Percentiles rank a stretch among this genome's conserved stretches.
Evolutionary conservation across 768 basidiomycete genomes (phyloP).

Genomic region (Lactarius sanguifluus): DNA sequence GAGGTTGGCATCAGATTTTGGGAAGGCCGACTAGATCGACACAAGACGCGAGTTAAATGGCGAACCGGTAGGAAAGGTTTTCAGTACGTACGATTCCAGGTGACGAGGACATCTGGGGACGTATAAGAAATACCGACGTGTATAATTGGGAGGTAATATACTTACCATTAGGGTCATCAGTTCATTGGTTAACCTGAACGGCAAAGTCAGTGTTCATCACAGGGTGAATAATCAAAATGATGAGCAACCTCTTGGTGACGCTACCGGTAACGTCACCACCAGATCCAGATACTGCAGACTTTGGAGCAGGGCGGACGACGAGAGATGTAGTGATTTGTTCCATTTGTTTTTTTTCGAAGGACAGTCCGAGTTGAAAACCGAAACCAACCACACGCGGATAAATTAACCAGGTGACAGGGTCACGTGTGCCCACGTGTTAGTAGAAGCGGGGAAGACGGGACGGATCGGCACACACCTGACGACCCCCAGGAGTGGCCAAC

Average conservation of each 20-base stretch:
- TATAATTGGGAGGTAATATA: conserved; percentile 5
- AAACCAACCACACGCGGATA: not conserved
- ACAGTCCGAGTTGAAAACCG: not conserved
- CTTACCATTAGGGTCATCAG: conserved; percentile 87
- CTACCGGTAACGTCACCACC: conserved; percentile 65
- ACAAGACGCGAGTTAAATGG: not conserved
- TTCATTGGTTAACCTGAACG: conserved; percentile 68
- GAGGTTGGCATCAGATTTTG: conserved; percentile 80
- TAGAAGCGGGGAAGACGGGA: not conserved
- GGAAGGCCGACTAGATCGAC: conserved; percentile 73
- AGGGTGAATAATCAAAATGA: not conserved
- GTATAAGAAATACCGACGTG: not conserved
- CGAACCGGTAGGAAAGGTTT: not conserved
- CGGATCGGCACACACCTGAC: not conserved
- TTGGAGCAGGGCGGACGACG: conserved; percentile 54
- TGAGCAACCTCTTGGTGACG: conserved; percentile 74
- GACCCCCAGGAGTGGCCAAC: not conserved
- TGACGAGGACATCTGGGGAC: conserved; percentile 76
- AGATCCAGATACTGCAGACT: conserved; percentile 54
- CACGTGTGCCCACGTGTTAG: not conserved
- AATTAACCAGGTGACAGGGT: not conserved
- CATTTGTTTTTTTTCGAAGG: conserved; percentile 43
- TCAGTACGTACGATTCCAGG: conserved; percentile 72
- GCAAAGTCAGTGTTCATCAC: conserved; percentile 14
- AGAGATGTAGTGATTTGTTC: conserved; percentile 70